Evolutionary conservation across 345 rosid species (phyloP).

Genomic region (Populus ilicifolia): DNA sequence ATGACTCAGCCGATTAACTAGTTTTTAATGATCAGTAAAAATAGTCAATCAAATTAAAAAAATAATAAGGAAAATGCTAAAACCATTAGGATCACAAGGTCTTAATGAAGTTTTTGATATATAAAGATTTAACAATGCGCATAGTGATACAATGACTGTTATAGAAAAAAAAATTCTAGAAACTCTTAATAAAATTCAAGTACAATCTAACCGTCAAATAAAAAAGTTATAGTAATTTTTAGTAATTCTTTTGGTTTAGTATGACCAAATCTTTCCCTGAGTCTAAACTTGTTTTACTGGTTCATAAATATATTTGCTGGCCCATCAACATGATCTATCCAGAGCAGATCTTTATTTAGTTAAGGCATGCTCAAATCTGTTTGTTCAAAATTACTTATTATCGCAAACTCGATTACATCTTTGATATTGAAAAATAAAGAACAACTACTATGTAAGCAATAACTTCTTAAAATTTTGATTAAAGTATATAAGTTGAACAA

Average conservation of each 20-base stretch:
- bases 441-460: fast-evolving
- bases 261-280: fast-evolving
- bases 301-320: no score
- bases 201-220: fast-evolving
- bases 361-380: fast-evolving
- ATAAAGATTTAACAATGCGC: fast-evolving
- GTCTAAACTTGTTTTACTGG: fast-evolving
- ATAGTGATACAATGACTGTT: fast-evolving
- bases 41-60: fast-evolving
- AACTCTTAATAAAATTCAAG: no score
- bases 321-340: fast-evolving
- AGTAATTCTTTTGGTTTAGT: fast-evolving
- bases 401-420: fast-evolving
- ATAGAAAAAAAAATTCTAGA: fast-evolving
- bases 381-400: no score
- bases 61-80: no score
- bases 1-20: no score
- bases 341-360: no score
- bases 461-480: no score
- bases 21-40: fast-evolving
- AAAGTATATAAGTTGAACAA: no score
- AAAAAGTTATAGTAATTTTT: no score
- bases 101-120: no score
- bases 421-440: no score
- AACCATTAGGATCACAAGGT: fast-evolving